Evolutionary conservation across 2,329 filamentous ascomycete genomes (phyloP), one percentile per base, ranked within the genome.

Genomic region (Monosporascus sp.): DNA sequence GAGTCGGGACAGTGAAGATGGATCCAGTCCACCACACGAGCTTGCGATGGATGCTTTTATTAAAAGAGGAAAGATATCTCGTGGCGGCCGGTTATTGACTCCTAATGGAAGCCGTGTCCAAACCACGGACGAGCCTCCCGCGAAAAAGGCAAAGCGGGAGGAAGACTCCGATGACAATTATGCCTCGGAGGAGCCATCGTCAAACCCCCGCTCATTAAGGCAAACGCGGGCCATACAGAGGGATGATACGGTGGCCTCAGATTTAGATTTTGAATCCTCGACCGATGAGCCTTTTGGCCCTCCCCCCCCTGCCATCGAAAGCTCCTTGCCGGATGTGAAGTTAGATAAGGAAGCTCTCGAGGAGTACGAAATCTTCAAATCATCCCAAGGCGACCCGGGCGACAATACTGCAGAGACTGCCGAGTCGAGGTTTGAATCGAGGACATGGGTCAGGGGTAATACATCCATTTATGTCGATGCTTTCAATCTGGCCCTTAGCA

Each of bases 391-490:
- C 51, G 70, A 71, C 4, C 66, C 73, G 9, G 66, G 76, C 8
- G 65, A 76, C 5, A 76, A 79, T 57, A 73, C 76, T 38, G 76
- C 81, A 7, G 65, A 27, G 6, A 27, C 22, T 8, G 43, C 20
- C 43, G 6, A 46, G 43, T 46, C 87, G 16, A 78, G 78, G 53
- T 73, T 83, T 50, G 58, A 68, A 53, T 58, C 65, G 17, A 69
- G 76, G 76, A 49, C 80, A 55, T 96, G 90, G 90, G 72, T 85
- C 5, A 84, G 80, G 63, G 90, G 91, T 0, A 86, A 84, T 67
- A 95, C 86, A 64, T 97, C 92, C 1, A 90, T 99, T 52, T 99
- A 99, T 64, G 91, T 97, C 19, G 94, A 99, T 72, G 94, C 94
- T 1, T 99, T 99, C 76, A 96, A 96, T 65, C 77, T 97, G 16